phyloP scores from a whole-genome alignment of 306 rosid species.

The Luffa aegyptiaca region DNA sequence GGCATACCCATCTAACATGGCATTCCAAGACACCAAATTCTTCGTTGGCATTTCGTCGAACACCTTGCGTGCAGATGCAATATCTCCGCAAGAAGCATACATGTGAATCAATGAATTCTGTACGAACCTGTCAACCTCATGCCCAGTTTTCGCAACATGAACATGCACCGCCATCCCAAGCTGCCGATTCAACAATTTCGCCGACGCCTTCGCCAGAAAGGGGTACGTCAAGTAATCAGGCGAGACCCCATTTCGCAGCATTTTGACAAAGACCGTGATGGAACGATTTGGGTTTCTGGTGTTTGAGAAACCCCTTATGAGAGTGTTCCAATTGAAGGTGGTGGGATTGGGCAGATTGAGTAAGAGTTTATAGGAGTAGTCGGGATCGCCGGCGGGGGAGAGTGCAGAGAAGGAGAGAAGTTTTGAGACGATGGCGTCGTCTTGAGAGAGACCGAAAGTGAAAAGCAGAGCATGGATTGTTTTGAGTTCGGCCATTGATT shows the following conservation, averaged over 20 bases:
- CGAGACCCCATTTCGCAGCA: constrained; percentile 44
- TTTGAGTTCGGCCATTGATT: constrained; percentile 52
- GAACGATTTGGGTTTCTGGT: constrained; percentile 50
- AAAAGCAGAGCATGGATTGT: constrained; percentile 46
- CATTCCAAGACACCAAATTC: constrained; percentile 68
- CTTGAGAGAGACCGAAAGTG: constrained; percentile 47
- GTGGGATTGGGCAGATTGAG: constrained; percentile 43
- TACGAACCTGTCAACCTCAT: constrained; percentile 42
- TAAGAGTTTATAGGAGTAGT: constrained; percentile 41
- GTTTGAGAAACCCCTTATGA: constrained; percentile 53
- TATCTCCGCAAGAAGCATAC: constrained; percentile 51
- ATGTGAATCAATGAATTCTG: constrained; percentile 62
- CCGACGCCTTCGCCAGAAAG: constrained; percentile 60
- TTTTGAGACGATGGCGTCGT: constrained; percentile 24
- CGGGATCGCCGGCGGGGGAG: constrained; percentile 33
- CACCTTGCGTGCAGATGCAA: constrained; percentile 37
- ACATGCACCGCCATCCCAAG: constrained; percentile 54
- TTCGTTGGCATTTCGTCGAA: constrained; percentile 35
- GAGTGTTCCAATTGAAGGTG: constrained; percentile 46
- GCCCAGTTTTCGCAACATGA: constrained; percentile 43
- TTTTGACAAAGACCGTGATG: constrained; percentile 33
- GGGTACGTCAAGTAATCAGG: constrained; percentile 72
- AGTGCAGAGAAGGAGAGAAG: constrained; percentile 43
- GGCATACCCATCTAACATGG: constrained; percentile 70
- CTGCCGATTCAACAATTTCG: constrained; percentile 39